Evolutionary conservation across 306 rosid genomes (phyloP).

Genomic region (Sechiopsis laciniata): DNA sequence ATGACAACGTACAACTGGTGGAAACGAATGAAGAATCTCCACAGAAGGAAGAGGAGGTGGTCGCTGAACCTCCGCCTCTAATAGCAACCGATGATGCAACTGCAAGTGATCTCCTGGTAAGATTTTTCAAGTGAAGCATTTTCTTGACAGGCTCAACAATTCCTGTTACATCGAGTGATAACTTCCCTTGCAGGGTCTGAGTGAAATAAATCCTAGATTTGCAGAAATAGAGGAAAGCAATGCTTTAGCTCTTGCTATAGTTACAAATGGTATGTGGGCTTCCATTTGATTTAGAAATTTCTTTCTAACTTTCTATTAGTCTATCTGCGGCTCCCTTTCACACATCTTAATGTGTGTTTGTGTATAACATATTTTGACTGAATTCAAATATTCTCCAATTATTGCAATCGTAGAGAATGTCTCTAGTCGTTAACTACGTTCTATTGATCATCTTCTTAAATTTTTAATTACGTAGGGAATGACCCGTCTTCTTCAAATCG

Average conservation of each 20-base stretch:
- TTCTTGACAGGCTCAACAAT: neutral
- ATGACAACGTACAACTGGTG: slow-evolving; percentile 28
- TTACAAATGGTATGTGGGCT: slow-evolving; percentile 51
- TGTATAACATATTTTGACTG: neutral
- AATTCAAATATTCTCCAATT: neutral
- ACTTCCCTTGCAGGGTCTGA: slow-evolving; percentile 53
- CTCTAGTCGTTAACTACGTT: neutral
- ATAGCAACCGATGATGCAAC: slow-evolving; percentile 43
- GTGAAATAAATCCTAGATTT: slow-evolving; percentile 60
- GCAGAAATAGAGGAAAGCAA: slow-evolving; percentile 71
- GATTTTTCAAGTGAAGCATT: slow-evolving; percentile 1
- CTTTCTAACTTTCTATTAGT: slow-evolving; percentile 8
- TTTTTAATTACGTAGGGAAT: slow-evolving; percentile 37
- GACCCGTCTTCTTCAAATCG: slow-evolving; percentile 28
- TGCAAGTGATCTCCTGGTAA: slow-evolving; percentile 61
- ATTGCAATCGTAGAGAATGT: neutral
- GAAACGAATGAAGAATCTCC: slow-evolving; percentile 36
- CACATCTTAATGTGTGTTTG: neutral
- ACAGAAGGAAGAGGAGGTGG: slow-evolving; percentile 42
- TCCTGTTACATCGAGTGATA: neutral
- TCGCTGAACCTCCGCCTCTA: slow-evolving; percentile 50
- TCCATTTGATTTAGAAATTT: slow-evolving; percentile 21
- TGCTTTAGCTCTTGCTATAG: slow-evolving; percentile 85
- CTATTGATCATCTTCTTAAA: slow-evolving; percentile 6
- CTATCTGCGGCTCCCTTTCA: slow-evolving; percentile 7